A percentile compares a stretch with the other conserved stretches of the same genome.
phyloP scores from a whole-genome alignment of 768 basidiomycete genomes.

The Tricholoma hemisulphureum region DNA sequence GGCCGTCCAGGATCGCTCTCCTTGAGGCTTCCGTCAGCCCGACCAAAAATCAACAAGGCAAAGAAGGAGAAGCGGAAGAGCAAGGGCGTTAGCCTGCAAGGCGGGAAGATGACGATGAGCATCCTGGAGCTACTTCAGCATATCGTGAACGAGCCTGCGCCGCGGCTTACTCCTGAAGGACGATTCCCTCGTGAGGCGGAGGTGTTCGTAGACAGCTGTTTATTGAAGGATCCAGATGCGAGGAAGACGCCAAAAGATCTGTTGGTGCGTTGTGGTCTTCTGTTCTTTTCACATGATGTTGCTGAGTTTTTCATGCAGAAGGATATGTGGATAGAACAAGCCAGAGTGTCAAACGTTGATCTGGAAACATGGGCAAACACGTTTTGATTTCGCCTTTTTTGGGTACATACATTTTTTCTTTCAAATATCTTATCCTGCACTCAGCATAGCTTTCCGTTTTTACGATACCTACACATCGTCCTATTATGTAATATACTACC shows the following conservation, averaged over 20 bases:
- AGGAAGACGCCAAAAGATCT: constrained; percentile 88
- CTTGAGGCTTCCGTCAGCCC: constrained; percentile 39
- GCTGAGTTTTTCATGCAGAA: constrained; percentile 41
- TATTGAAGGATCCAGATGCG: constrained; percentile 84
- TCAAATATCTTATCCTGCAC: no score
- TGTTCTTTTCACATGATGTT: constrained; percentile 5
- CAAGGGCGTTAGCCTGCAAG: constrained; percentile 89
- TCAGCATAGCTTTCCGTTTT: not conserved
- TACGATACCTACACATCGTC: not conserved
- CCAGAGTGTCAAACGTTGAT: constrained; percentile 60
- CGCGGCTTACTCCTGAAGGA: constrained; percentile 74
- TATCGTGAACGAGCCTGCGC: constrained; percentile 98
- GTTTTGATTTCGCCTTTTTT: constrained; percentile 38
- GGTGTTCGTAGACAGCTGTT: constrained; percentile 83
- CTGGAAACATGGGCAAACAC: constrained; percentile 80
- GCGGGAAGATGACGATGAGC: constrained; percentile 96
- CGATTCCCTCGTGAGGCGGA: constrained; percentile 71
- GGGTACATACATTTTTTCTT: not conserved
- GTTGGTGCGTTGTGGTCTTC: constrained; percentile 48
- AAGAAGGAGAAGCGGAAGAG: constrained; percentile 87
- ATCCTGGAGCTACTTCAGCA: constrained; percentile 96
- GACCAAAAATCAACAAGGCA: constrained; percentile 38
- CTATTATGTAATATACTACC: not conserved
- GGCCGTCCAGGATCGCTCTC: constrained; percentile 55
- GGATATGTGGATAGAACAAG: constrained; percentile 71